Conservation (phyloP, 2,329 filamentous ascomycete genomes). For the Clathrospora elynae region DNA sequence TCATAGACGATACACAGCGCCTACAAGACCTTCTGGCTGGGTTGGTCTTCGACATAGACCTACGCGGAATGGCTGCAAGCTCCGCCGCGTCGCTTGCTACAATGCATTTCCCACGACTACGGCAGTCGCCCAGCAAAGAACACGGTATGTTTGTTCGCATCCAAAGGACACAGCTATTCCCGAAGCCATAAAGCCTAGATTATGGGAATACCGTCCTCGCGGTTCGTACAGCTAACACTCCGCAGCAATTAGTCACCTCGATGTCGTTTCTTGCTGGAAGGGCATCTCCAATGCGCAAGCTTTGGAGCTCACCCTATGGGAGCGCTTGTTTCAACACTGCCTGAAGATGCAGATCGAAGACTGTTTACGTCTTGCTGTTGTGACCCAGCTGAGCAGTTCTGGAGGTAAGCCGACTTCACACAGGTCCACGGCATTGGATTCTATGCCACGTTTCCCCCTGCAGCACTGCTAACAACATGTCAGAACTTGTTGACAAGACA, state of each 20-base stretch:
- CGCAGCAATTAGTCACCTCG: constrained; percentile 36
- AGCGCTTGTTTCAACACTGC: constrained; percentile 30
- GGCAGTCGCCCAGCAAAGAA: constrained; percentile 23
- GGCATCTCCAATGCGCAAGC: constrained; percentile 35
- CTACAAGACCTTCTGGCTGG: constrained; percentile 14
- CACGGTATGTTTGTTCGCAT: constrained; percentile 11
- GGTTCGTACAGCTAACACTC: constrained; percentile 3
- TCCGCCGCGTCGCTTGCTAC: constrained; percentile 13
- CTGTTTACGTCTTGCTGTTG: constrained; percentile 19
- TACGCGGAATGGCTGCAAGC: constrained; percentile 23
- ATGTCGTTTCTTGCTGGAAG: constrained; percentile 46
- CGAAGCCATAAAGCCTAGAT: too few relatives aligned
- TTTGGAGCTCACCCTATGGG: constrained; percentile 41
- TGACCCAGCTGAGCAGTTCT: constrained; percentile 7
- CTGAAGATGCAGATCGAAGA: constrained; percentile 28
- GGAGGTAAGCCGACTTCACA: neutral
- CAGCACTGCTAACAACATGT: neutral
- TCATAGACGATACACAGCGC: neutral
- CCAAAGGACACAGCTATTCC: neutral
- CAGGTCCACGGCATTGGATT: neutral
- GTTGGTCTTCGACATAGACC: constrained; percentile 20
- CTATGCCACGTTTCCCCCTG: neutral
- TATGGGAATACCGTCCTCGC: too few relatives aligned
- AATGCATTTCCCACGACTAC: constrained; percentile 32
- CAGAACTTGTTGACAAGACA: constrained; percentile 14